A percentile compares a stretch with the other conserved stretches of the same genome.
Conservation (phyloP, 202 grass and related monocot genomes). For the Setaria viridis region DNA sequence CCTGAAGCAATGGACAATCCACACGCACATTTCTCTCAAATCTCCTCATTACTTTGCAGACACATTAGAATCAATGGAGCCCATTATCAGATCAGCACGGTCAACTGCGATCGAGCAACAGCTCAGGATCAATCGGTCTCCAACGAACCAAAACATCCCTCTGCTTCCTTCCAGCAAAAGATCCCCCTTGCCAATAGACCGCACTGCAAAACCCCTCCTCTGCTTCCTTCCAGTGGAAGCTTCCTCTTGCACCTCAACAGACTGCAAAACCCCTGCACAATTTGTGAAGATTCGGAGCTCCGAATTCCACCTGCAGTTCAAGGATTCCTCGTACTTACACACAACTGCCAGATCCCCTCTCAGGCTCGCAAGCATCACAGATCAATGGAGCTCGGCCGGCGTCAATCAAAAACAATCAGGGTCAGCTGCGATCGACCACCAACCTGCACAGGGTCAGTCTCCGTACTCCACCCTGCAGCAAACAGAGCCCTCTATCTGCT, state of each 20-base stretch:
- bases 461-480: too few species aligned
- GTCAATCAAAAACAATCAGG: too few species aligned
- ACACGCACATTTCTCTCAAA: not conserved
- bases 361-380: too few species aligned
- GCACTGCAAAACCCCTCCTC: not conserved
- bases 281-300: too few species aligned
- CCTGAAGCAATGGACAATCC: not conserved
- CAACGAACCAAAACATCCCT: not conserved
- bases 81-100: not conserved
- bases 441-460: too few species aligned
- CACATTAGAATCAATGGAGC: not conserved
- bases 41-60: not conserved
- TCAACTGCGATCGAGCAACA: not conserved
- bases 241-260: not conserved
- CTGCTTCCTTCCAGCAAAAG: constrained; percentile 14
- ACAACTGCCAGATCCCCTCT: too few species aligned
- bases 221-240: constrained; percentile 32
- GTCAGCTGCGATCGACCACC: too few species aligned
- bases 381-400: too few species aligned
- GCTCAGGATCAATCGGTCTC: not conserved
- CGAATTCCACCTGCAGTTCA: too few species aligned
- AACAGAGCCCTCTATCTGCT: too few species aligned
- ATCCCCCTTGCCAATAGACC: not conserved
- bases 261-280: not conserved
- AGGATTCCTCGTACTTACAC: too few species aligned